Evolutionary conservation across 2,329 filamentous ascomycete genomes (phyloP).

Genomic region (Sordariomycetes sp.): DNA sequence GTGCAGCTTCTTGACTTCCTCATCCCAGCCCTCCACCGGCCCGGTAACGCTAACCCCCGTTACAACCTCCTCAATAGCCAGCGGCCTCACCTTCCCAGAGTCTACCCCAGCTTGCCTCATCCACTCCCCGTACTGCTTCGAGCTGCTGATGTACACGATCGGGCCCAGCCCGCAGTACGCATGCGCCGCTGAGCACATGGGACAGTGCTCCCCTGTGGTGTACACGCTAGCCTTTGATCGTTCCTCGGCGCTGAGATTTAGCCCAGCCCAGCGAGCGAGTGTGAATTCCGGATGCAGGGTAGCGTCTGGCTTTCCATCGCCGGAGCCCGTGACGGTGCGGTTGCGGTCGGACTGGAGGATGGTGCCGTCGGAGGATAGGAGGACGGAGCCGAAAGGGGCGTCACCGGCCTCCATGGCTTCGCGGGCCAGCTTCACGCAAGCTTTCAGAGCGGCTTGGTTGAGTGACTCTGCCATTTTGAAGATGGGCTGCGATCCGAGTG

Average conservation of each 20-base stretch:
- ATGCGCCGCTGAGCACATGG: conserved; percentile 26
- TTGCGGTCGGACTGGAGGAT: conserved; percentile 23
- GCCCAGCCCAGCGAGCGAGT: conserved; percentile 25
- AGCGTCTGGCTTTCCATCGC: conserved; percentile 15
- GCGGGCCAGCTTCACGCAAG: conserved; percentile 19
- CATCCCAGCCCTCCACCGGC: conserved; percentile 16
- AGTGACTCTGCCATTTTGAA: background rate
- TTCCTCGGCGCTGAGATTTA: conserved; percentile 21
- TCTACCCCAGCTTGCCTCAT: conserved; percentile 14
- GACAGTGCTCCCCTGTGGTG: conserved; percentile 26
- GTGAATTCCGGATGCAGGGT: conserved; percentile 26
- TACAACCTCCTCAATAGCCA: conserved; percentile 19
- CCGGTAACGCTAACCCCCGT: conserved; percentile 17
- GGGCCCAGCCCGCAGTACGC: conserved; percentile 22
- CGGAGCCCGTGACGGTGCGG: conserved; percentile 18
- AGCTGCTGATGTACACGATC: conserved; percentile 22
- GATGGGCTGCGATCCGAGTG: too few relatives aligned
- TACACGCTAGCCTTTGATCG: conserved; percentile 27
- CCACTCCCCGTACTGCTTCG: conserved; percentile 18
- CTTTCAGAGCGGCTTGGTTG: conserved; percentile 1
- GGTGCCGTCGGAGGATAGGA: conserved; percentile 15
- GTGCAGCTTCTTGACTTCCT: conserved; percentile 19
- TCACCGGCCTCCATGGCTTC: conserved; percentile 26
- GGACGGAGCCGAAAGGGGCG: conserved; percentile 24
- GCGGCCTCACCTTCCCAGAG: conserved; percentile 9